A percentile compares a stretch with the other conserved stretches of the same genome.
phyloP scores from a whole-genome alignment of 768 basidiomycete genomes.

The Mycena pura region DNA sequence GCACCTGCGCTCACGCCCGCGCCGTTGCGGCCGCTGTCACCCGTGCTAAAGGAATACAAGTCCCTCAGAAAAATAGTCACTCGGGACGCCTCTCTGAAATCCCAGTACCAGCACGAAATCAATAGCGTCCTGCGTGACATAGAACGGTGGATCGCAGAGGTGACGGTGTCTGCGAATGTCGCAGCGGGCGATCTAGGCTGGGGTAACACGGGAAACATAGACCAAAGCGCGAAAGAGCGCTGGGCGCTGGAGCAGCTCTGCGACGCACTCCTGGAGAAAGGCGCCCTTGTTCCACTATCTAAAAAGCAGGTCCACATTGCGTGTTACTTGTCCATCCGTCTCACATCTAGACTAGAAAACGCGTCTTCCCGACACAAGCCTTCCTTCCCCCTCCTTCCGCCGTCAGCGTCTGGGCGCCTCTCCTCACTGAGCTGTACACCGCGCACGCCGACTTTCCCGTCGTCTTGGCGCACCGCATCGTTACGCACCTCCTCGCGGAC shows the following conservation, averaged over 20 bases:
- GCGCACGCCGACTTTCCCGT: slow-evolving; percentile 63
- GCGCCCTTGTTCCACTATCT: slow-evolving; percentile 81
- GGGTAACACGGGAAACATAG: slow-evolving; percentile 42
- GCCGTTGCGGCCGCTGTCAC: slow-evolving; percentile 62
- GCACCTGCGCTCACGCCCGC: slow-evolving; percentile 37
- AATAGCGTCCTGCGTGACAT: slow-evolving; percentile 60
- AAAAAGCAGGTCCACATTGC: slow-evolving; percentile 64
- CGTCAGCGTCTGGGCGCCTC: slow-evolving; percentile 69
- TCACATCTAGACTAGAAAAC: slow-evolving; percentile 54
- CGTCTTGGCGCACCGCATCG: slow-evolving; percentile 54
- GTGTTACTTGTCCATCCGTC: slow-evolving; percentile 48
- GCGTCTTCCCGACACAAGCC: slow-evolving; percentile 45
- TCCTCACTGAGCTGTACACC: slow-evolving; percentile 62
- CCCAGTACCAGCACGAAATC: slow-evolving; percentile 58
- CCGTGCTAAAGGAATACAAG: slow-evolving; percentile 80
- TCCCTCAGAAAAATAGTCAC: slow-evolving; percentile 62
- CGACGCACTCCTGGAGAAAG: slow-evolving; percentile 70
- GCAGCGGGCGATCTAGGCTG: slow-evolving; percentile 56
- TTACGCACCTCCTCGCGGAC: slow-evolving; percentile 41
- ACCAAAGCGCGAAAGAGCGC: slow-evolving; percentile 60
- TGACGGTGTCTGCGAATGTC: slow-evolving; percentile 64
- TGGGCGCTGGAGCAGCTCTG: slow-evolving; percentile 76
- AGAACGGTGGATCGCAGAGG: slow-evolving; percentile 83
- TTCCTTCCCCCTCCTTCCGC: slow-evolving; percentile 59
- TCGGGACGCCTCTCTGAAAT: slow-evolving; percentile 68